Evolutionary conservation across 2,329 filamentous ascomycete species (phyloP).

Genomic region (Biscogniauxia sp.): DNA sequence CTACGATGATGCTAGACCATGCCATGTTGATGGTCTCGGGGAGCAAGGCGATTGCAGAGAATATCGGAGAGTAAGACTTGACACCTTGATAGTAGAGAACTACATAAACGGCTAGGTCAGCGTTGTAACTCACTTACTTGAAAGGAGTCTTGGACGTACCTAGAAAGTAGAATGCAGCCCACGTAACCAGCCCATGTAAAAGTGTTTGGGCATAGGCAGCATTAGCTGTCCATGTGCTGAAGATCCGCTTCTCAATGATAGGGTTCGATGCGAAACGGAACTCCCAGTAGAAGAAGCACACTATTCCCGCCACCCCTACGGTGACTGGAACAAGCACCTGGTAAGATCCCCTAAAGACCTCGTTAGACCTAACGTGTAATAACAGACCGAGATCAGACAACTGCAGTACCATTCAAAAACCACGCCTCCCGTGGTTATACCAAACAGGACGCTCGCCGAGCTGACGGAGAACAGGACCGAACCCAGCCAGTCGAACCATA

Average conservation of each 20-base stretch:
- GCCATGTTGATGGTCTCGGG: slow-evolving; percentile 63
- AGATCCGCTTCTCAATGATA: slow-evolving; percentile 15
- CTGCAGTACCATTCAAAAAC: slow-evolving; percentile 56
- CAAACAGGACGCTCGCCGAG: slow-evolving; percentile 16
- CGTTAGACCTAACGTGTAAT: neutral
- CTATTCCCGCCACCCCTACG: slow-evolving; percentile 50
- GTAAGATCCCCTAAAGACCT: slow-evolving; percentile 43
- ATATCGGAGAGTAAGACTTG: slow-evolving; percentile 51
- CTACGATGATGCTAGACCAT: slow-evolving; percentile 56
- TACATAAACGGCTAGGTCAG: slow-evolving; percentile 15
- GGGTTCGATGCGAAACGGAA: slow-evolving; percentile 48
- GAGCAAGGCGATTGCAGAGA: slow-evolving; percentile 56
- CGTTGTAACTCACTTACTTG: neutral
- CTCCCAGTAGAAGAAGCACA: slow-evolving; percentile 55
- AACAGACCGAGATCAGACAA: neutral
- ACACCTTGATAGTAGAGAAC: slow-evolving; percentile 49
- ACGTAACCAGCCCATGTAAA: slow-evolving; percentile 17
- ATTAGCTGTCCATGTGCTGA: slow-evolving; percentile 15
- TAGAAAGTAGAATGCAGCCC: slow-evolving; percentile 31
- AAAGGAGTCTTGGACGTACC: slow-evolving; percentile 8
- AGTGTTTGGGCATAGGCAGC: slow-evolving; percentile 16
- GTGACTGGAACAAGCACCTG: slow-evolving; percentile 60
- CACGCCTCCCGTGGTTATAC: slow-evolving; percentile 63
- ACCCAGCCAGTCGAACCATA: slow-evolving; percentile 63
- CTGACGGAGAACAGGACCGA: slow-evolving; percentile 56